These are phyloP conservation scores for Aureobasidium sp. DNA, from an alignment of 2,329 filamentous ascomycete genomes.

Conservation along the genomic window DNA sequence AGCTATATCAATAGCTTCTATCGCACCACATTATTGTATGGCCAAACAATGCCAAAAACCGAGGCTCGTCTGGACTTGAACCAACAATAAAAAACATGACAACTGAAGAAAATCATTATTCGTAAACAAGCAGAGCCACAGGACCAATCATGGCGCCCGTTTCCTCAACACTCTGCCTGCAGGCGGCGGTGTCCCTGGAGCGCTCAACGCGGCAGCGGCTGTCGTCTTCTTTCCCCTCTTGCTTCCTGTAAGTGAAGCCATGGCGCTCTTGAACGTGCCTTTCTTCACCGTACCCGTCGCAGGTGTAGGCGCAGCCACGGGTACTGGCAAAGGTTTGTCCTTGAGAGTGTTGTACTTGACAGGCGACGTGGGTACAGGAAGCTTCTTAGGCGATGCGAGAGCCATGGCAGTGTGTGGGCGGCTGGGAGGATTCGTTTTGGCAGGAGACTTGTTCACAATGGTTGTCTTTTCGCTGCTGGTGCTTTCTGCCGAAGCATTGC, in stretches of 20 bases:
- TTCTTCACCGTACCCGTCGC: slow-evolving; percentile 40
- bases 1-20: too few relatives aligned
- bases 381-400: slow-evolving; percentile 18
- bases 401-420: slow-evolving; percentile 29
- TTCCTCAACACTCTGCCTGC: slow-evolving; percentile 27
- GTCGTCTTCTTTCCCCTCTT: slow-evolving; percentile 36
- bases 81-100: background rate
- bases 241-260: slow-evolving; percentile 42
- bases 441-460: slow-evolving; percentile 47
- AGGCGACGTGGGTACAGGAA: slow-evolving; percentile 11
- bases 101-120: background rate
- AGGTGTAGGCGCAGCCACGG: slow-evolving; percentile 6
- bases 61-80: background rate
- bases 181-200: slow-evolving; percentile 25
- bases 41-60: background rate
- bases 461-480: slow-evolving; percentile 56
- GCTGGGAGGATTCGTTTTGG: slow-evolving; percentile 30
- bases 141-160: slow-evolving; percentile 18
- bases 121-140: background rate
- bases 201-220: slow-evolving; percentile 38
- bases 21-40: background rate
- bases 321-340: slow-evolving; percentile 27
- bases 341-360: slow-evolving; percentile 11
- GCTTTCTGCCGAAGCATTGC: slow-evolving; percentile 35
- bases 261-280: slow-evolving; percentile 50